These are phyloP conservation scores for Stromatinia cepivora DNA, from an alignment of 2,329 filamentous ascomycete species.

Conservation along the genomic window DNA sequence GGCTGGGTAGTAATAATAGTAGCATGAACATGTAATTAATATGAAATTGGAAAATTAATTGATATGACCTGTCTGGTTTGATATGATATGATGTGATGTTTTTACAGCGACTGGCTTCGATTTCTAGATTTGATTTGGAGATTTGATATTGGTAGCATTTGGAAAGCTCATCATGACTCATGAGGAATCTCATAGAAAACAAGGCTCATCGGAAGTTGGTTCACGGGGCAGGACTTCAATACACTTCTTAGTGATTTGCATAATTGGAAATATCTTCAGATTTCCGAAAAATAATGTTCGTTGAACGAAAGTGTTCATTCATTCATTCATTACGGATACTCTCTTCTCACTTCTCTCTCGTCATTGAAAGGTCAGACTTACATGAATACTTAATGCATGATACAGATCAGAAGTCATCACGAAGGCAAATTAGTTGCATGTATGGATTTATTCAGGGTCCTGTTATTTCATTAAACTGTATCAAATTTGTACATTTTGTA, in stretches of 20 bases:
- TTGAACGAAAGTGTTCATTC: too few species aligned
- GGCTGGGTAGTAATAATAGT: neutral
- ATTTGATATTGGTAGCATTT: neutral
- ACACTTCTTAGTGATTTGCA: too few species aligned
- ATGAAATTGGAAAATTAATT: constrained; percentile 10
- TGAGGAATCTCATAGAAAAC: neutral
- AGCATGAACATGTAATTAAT: constrained; percentile 14
- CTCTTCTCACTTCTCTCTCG: too few species aligned
- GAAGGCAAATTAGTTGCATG: neutral
- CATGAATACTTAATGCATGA: too few species aligned
- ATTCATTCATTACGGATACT: too few species aligned
- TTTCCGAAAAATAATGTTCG: too few species aligned
- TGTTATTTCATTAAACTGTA: neutral
- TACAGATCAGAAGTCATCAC: neutral
- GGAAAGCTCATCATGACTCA: neutral
- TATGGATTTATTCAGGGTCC: neutral
- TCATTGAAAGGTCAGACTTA: too few species aligned
- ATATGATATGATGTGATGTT: neutral
- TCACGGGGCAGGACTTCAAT: too few species aligned
- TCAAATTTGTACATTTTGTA: neutral
- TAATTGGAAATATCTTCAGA: too few species aligned
- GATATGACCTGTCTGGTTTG: neutral
- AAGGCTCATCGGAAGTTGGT: neutral
- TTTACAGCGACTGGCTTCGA: neutral
- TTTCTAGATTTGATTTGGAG: neutral